Conservation (phyloP, 805 yeast genomes). For the Kodamaea laetipori region DNA sequence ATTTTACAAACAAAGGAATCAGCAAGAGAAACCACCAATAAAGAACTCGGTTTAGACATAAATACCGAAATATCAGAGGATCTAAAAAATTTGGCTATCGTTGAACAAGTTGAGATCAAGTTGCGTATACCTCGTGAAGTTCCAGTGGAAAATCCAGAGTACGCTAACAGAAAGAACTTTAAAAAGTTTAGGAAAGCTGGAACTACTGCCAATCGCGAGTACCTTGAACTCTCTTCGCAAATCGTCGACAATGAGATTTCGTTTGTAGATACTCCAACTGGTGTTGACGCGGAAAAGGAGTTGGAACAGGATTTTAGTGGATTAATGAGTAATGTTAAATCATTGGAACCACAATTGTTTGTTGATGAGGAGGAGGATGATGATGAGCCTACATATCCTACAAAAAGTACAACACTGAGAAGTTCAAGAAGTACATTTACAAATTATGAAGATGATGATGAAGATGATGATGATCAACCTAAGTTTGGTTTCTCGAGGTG, state of each 20-base stretch:
- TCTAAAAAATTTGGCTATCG: conserved; percentile 35
- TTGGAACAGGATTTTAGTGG: conserved; percentile 17
- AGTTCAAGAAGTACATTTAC: not conserved
- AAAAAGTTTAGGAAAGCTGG: conserved; percentile 35
- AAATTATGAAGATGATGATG: conserved; percentile 26
- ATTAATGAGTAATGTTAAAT: conserved; percentile 16
- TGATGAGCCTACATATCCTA: conserved; percentile 5
- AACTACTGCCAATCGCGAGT: not conserved
- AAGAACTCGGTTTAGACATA: conserved; percentile 27
- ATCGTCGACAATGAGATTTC: conserved; percentile 14
- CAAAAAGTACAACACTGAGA: not conserved
- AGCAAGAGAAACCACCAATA: conserved; percentile 23
- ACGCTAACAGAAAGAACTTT: conserved; percentile 26
- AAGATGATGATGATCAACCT: conserved; percentile 35
- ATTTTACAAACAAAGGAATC: conserved; percentile 27
- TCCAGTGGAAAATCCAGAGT: not conserved
- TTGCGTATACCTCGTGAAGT: conserved; percentile 23
- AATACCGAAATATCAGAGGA: conserved; percentile 16
- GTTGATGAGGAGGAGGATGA: conserved; percentile 12
- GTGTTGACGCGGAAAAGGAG: conserved; percentile 5
- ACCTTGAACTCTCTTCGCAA: conserved; percentile 24
- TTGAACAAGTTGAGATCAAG: conserved; percentile 29
- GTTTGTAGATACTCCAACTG: conserved; percentile 4
- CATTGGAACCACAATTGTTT: conserved; percentile 9
- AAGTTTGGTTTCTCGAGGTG: conserved; percentile 33